A percentile compares a stretch with the other conserved stretches of the same genome.
phyloP scores from a whole-genome alignment of 2,329 filamentous ascomycete species.

The Tolypocladium capitatum region DNA sequence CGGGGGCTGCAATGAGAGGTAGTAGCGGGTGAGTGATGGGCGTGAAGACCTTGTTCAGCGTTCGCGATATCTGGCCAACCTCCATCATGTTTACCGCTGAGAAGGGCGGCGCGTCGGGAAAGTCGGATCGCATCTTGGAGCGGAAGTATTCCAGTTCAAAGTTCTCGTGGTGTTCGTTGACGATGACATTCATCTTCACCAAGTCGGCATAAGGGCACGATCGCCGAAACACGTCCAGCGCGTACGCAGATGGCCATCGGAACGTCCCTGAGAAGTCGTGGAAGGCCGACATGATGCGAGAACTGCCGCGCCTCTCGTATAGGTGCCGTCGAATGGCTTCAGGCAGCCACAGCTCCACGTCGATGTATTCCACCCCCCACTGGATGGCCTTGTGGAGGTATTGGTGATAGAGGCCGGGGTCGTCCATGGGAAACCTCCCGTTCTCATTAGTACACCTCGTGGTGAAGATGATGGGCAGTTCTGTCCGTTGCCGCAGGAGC shows the following conservation, averaged over 20 bases:
- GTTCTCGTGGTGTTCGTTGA: constrained; percentile 71
- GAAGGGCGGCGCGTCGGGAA: constrained; percentile 56
- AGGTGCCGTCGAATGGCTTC: constrained; percentile 58
- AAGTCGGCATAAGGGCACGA: constrained; percentile 69
- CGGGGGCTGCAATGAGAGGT: constrained; percentile 72
- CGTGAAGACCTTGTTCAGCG: constrained; percentile 74
- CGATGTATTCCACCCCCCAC: constrained; percentile 83
- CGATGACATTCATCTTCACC: constrained; percentile 82
- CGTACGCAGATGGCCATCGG: constrained; percentile 66
- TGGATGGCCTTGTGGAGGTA: constrained; percentile 77
- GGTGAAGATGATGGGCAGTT: constrained; percentile 83
- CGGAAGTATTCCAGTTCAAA: constrained; percentile 86
- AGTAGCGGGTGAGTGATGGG: constrained; percentile 77
- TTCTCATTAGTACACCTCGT: constrained; percentile 73
- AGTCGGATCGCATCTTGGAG: constrained; percentile 57
- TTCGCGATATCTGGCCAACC: constrained; percentile 71
- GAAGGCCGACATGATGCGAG: constrained; percentile 81
- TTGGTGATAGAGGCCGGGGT: constrained; percentile 59
- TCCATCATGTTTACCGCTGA: constrained; percentile 82
- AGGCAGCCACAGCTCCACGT: constrained; percentile 78
- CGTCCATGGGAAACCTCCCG: constrained; percentile 72
- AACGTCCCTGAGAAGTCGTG: constrained; percentile 79
- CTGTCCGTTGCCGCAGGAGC: constrained; percentile 68
- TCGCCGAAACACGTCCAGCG: constrained; percentile 57
- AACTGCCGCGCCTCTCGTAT: constrained; percentile 59